Conservation (phyloP, 2,329 filamentous ascomycete species). For the Fusarium buxicola region DNA sequence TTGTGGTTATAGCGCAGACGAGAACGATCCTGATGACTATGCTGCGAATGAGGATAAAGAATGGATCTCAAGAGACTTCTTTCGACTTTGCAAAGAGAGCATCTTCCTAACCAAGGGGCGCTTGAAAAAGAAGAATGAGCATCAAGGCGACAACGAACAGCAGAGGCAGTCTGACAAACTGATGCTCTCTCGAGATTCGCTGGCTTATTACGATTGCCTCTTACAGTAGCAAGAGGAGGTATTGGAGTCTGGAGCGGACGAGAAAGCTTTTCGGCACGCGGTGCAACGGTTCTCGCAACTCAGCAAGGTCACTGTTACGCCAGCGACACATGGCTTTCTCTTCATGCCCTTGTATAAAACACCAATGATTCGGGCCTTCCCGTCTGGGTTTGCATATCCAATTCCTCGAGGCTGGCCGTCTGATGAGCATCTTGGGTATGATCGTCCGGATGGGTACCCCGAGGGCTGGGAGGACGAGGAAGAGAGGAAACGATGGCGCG, state of each 20-base stretch:
- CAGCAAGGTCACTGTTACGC: not conserved
- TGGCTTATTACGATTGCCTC: not conserved
- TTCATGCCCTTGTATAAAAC: conserved; percentile 8
- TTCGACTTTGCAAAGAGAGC: not conserved
- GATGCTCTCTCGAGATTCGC: not conserved
- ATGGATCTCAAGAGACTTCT: not conserved
- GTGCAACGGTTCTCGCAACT: not conserved
- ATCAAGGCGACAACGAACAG: not conserved
- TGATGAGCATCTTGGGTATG: not conserved
- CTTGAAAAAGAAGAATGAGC: not conserved
- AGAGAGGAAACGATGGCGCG: conserved; percentile 7
- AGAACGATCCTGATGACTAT: not conserved
- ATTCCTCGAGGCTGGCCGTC: not conserved
- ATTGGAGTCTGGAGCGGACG: not conserved
- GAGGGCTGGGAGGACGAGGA: conserved; percentile 11
- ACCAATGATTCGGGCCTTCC: conserved; percentile 16
- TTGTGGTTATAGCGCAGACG: not conserved
- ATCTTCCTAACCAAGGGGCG: not conserved
- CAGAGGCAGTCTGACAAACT: not conserved
- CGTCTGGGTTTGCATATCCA: conserved; percentile 9
- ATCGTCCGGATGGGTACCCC: not conserved
- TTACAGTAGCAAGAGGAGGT: not conserved
- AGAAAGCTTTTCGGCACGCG: conserved; percentile 7
- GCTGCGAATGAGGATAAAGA: not conserved
- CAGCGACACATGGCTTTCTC: not conserved